Evolutionary conservation across 805 yeast species (phyloP).

Genomic region (Tetrapisispora namnaoensis): DNA sequence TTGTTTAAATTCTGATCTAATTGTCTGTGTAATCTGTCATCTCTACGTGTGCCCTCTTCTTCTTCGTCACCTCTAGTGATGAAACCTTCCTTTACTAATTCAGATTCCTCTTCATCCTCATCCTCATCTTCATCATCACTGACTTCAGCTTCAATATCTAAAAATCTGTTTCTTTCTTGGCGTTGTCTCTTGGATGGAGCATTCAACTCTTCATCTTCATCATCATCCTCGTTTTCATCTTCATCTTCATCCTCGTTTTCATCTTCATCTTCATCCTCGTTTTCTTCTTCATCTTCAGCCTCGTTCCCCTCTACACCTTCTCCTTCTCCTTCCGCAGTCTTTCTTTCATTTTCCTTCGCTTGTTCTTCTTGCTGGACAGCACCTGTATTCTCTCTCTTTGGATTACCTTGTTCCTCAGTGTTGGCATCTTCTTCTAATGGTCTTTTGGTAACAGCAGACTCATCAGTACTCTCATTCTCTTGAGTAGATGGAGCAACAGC

Average conservation of each 20-base stretch:
- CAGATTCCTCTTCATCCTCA: constrained; percentile 93
- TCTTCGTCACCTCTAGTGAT: constrained; percentile 46
- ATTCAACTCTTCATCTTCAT: constrained; percentile 44
- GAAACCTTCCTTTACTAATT: constrained; percentile 71
- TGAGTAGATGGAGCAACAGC: neutral
- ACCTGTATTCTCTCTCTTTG: constrained; percentile 4
- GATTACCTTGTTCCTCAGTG: neutral
- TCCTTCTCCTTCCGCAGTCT: too few relatives aligned
- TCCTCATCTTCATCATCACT: constrained; percentile 91
- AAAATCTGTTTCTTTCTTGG: constrained; percentile 63
- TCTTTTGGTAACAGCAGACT: neutral
- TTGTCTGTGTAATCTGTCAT: constrained; percentile 83
- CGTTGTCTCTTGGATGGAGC: constrained; percentile 38
- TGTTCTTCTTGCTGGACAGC: constrained; percentile 2
- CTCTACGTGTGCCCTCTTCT: constrained; percentile 40
- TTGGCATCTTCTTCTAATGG: constrained; percentile 2
- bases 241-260: constrained; percentile 38
- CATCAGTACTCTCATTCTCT: neutral
- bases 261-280: constrained; percentile 31
- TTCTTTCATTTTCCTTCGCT: neutral
- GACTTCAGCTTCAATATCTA: constrained; percentile 98
- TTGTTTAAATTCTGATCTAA: constrained; percentile 81
- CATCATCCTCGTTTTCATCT: constrained; percentile 50
- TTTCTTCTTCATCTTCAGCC: constrained; percentile 7
- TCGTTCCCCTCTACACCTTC: neutral